phyloP scores from a whole-genome alignment of 2,329 filamentous ascomycete genomes.

The Basipetospora chlamydospora region DNA sequence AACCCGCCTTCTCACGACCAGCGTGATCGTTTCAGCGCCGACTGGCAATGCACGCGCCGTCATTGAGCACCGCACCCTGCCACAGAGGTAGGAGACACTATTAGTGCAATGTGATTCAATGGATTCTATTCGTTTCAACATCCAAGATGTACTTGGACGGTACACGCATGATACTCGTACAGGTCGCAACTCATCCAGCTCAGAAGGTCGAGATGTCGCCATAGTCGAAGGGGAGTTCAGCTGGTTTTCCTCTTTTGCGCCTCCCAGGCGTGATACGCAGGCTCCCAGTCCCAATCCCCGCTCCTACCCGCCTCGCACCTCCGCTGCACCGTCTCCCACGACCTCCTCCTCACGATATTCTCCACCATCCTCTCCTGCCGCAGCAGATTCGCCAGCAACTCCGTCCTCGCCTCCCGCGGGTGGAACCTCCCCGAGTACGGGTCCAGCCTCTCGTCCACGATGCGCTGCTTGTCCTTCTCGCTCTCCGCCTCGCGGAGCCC shows the following conservation, averaged over 20 bases:
- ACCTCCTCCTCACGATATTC: constrained; percentile 63
- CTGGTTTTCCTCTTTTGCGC: constrained; percentile 15
- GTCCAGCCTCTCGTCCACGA: constrained; percentile 80
- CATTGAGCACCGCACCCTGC: too few species aligned
- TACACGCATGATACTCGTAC: too few species aligned
- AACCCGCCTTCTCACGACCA: too few species aligned
- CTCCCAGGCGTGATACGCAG: constrained; percentile 49
- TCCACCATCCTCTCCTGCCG: constrained; percentile 66
- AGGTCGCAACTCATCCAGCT: too few species aligned
- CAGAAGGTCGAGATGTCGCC: too few species aligned
- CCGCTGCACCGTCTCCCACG: constrained; percentile 65
- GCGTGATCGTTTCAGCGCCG: too few species aligned
- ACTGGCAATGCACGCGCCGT: too few species aligned
- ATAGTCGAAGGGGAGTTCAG: neutral
- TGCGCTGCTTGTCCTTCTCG: constrained; percentile 51
- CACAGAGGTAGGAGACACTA: too few species aligned
- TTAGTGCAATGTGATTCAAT: too few species aligned
- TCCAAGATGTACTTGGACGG: too few species aligned
- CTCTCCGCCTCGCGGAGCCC: constrained; percentile 56
- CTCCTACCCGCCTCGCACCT: constrained; percentile 49
- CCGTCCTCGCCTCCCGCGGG: constrained; percentile 62
- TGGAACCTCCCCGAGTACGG: constrained; percentile 82
- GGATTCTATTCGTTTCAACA: too few species aligned
- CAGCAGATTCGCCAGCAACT: constrained; percentile 59
- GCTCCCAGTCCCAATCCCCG: constrained; percentile 54